Percentiles rank a stretch among this genome's conserved stretches.
phyloP scores from a whole-genome alignment of 2,329 filamentous ascomycete genomes.

The Aspergillus neoniger region DNA sequence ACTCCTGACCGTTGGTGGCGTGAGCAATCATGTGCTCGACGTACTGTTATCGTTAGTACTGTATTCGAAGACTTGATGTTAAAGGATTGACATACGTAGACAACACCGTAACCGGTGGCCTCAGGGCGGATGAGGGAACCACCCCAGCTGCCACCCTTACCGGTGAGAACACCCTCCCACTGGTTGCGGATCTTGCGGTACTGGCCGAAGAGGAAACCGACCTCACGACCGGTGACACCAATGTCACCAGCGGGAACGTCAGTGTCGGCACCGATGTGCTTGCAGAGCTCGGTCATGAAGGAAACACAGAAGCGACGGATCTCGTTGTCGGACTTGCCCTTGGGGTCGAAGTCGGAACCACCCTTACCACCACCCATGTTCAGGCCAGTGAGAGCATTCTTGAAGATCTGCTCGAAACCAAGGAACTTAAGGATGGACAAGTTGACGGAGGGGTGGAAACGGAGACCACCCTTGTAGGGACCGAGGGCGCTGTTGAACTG shows the following conservation, averaged over 20 bases:
- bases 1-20: conserved; percentile 74
- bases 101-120: conserved; percentile 92
- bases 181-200: conserved; percentile 86
- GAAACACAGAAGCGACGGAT: conserved; percentile 95
- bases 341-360: conserved; percentile 97
- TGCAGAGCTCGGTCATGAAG: conserved; percentile 94
- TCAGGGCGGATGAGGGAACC: conserved; percentile 92
- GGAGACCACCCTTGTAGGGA: conserved; percentile 95
- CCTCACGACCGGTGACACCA: conserved; percentile 86
- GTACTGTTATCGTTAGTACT: conserved; percentile 50
- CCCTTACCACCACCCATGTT: conserved; percentile 98
- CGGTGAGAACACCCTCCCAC: conserved; percentile 95
- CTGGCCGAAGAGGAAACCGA: conserved; percentile 91
- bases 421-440: conserved; percentile 86
- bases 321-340: conserved; percentile 96
- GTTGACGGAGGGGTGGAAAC: conserved; percentile 77
- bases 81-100: conserved; percentile 59
- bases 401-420: conserved; percentile 99
- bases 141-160: conserved; percentile 92
- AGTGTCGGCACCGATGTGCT: conserved; percentile 94
- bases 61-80: background rate
- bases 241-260: conserved; percentile 98
- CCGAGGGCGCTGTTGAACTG: conserved; percentile 98
- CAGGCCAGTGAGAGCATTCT: conserved; percentile 95
- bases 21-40: conserved; percentile 94